These are phyloP conservation scores for Cyclospora cayetanensis DNA, from an alignment of 169 alveolate genomes.

Conservation along the genomic window DNA sequence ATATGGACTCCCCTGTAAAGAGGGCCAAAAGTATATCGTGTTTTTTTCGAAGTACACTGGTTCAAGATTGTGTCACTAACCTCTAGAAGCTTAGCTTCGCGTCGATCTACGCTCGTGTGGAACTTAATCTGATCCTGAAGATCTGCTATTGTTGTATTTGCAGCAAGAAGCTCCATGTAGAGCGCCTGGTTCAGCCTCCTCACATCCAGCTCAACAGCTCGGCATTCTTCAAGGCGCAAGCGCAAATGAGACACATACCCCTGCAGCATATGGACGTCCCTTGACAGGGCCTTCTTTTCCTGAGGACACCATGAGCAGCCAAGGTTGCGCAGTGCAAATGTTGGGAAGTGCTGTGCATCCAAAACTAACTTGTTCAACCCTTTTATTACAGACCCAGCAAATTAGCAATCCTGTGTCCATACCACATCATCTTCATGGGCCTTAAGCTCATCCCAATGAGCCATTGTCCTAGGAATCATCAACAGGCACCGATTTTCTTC, in stretches of 20 bases:
- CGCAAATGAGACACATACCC: conserved; percentile 76
- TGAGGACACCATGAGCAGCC: not conserved
- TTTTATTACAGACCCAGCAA: too few species aligned
- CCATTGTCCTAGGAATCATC: conserved; percentile 56
- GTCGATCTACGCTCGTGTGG: conserved; percentile 50
- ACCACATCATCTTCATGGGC: conserved; percentile 53
- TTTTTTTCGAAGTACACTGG: not conserved
- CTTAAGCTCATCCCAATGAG: conserved; percentile 53
- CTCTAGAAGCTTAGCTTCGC: conserved; percentile 52
- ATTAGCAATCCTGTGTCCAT: not conserved
- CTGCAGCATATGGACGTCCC: conserved; percentile 80
- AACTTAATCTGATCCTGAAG: conserved; percentile 46
- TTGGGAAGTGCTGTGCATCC: too few species aligned
- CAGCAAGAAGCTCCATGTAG: conserved; percentile 78
- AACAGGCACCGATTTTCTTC: conserved; percentile 46
- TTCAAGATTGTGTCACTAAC: not conserved
- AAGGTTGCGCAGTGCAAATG: too few species aligned
- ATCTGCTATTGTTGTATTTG: conserved; percentile 69
- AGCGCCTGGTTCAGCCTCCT: conserved; percentile 76
- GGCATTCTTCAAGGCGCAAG: conserved; percentile 78
- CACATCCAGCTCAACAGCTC: conserved; percentile 79
- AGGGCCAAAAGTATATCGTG: conserved; percentile 69
- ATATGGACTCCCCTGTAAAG: conserved; percentile 19
- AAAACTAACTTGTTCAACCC: too few species aligned
- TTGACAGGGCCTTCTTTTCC: conserved; percentile 73